These are phyloP conservation scores for Parathielavia appendiculata DNA, from an alignment of 495 filamentous ascomycete species.

Conservation along the genomic window DNA sequence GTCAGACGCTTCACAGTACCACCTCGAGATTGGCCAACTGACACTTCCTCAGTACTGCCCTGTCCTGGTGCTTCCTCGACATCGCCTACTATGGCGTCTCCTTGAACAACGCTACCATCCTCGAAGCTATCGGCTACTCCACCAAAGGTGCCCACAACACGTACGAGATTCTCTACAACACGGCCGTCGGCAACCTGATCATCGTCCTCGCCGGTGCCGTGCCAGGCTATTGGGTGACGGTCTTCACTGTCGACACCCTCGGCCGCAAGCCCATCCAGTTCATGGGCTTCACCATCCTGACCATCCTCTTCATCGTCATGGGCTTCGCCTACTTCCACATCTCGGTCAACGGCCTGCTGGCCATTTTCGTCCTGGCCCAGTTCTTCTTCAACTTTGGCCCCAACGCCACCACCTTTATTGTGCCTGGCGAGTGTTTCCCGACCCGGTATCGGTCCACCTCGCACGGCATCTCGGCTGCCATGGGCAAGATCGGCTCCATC, in stretches of 20 bases:
- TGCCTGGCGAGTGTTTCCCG: slow-evolving; percentile 86
- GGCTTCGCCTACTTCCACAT: slow-evolving; percentile 60
- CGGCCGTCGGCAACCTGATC: slow-evolving; percentile 69
- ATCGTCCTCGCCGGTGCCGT: slow-evolving; percentile 70
- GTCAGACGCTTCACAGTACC: too few species aligned
- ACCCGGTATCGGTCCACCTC: slow-evolving; percentile 80
- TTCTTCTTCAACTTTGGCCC: slow-evolving; percentile 70
- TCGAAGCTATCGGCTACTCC: slow-evolving; percentile 63
- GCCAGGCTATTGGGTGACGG: slow-evolving; percentile 72
- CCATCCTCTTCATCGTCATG: slow-evolving; percentile 64
- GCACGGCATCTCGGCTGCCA: slow-evolving; percentile 76
- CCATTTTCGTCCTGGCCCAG: slow-evolving; percentile 75
- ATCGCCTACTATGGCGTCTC: slow-evolving; percentile 68
- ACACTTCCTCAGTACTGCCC: slow-evolving; percentile 51
- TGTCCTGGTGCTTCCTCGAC: slow-evolving; percentile 66
- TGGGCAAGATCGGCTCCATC: slow-evolving; percentile 57
- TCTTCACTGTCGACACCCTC: slow-evolving; percentile 61
- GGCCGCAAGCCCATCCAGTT: slow-evolving; percentile 80
- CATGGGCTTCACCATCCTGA: slow-evolving; percentile 67
- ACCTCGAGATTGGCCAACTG: neutral
- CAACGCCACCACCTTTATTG: slow-evolving; percentile 85
- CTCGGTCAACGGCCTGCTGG: slow-evolving; percentile 53
- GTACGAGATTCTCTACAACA: slow-evolving; percentile 65
- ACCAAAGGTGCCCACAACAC: slow-evolving; percentile 45
- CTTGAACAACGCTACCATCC: slow-evolving; percentile 67